Conservation (phyloP, 352 stramenopile species). For the Phytophthora constricta region DNA sequence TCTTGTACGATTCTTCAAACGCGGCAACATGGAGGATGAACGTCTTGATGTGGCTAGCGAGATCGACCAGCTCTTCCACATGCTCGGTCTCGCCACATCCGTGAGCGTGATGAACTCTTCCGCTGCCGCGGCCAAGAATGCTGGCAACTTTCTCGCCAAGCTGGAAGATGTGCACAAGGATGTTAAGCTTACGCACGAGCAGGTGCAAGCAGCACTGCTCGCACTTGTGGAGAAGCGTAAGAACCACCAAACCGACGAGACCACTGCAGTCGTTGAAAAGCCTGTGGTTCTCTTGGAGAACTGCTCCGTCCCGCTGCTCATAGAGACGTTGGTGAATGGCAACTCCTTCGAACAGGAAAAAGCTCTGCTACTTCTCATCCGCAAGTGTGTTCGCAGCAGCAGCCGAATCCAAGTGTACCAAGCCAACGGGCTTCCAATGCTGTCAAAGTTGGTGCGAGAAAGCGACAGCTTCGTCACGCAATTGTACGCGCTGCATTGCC, state of each 20-base stretch:
- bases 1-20: conserved; percentile 26
- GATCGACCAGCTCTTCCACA: conserved; percentile 45
- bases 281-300: conserved; percentile 18
- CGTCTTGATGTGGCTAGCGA: conserved; percentile 30
- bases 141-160: conserved; percentile 29
- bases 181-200: conserved; percentile 27
- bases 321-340: conserved; percentile 16
- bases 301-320: conserved; percentile 20
- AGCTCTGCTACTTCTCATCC: conserved; percentile 25
- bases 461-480: conserved; percentile 23
- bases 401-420: conserved; percentile 34
- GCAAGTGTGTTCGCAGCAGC: conserved; percentile 26
- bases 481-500: conserved; percentile 34
- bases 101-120: conserved; percentile 26
- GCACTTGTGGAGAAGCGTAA: conserved; percentile 28
- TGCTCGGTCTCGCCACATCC: conserved; percentile 39
- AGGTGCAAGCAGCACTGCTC: conserved; percentile 25
- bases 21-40: conserved; percentile 37
- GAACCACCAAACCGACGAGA: conserved; percentile 15
- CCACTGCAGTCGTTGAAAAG: conserved; percentile 13
- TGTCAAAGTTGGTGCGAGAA: conserved; percentile 19
- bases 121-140: conserved; percentile 19
- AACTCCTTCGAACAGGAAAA: conserved; percentile 13
- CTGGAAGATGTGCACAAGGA: conserved; percentile 27
- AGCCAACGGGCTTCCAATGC: conserved; percentile 23